Conservation (phyloP, 2,329 filamentous ascomycete species). For the Alternaria arborescens region DNA sequence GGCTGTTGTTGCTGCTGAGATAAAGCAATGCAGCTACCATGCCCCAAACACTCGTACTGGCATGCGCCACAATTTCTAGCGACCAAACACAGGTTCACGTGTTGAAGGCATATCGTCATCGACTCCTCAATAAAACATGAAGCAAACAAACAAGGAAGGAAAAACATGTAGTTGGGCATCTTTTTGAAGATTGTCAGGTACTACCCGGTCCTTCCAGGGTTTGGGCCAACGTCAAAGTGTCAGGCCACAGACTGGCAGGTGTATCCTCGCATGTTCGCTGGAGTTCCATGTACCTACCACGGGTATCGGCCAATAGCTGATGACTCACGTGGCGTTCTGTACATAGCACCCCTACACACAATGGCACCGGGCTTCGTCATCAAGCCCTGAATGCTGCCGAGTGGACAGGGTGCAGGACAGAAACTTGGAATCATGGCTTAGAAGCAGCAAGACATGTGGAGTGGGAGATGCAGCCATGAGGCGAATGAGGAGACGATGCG, state of each 20-base stretch:
- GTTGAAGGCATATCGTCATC: not conserved
- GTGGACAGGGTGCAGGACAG: slow-evolving; percentile 30
- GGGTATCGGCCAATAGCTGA: slow-evolving; percentile 15
- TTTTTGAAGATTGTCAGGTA: slow-evolving; percentile 21
- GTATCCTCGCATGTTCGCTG: slow-evolving; percentile 20
- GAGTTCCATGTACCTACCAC: slow-evolving; percentile 5
- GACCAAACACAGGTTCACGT: not conserved
- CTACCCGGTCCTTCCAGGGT: slow-evolving; percentile 10
- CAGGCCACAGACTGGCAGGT: slow-evolving; percentile 19
- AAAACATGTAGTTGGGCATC: slow-evolving; percentile 22
- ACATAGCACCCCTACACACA: slow-evolving; percentile 18
- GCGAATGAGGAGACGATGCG: not conserved
- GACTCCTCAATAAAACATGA: not conserved
- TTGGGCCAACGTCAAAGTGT: slow-evolving; percentile 18
- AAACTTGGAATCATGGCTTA: slow-evolving; percentile 22
- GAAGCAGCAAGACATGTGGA: slow-evolving; percentile 2
- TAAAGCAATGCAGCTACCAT: not conserved
- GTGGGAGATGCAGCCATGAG: slow-evolving; percentile 2
- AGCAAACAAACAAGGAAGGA: slow-evolving; percentile 7
- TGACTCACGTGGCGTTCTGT: slow-evolving; percentile 18
- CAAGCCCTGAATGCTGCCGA: slow-evolving; percentile 21
- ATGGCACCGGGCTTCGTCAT: slow-evolving; percentile 30
- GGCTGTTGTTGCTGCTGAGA: not conserved
- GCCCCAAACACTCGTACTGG: not conserved
- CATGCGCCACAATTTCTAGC: not conserved